Base-by-base conservation (phyloP, 2,329 filamentous ascomycete genomes). In the Coleophoma cylindrospora region DNA sequence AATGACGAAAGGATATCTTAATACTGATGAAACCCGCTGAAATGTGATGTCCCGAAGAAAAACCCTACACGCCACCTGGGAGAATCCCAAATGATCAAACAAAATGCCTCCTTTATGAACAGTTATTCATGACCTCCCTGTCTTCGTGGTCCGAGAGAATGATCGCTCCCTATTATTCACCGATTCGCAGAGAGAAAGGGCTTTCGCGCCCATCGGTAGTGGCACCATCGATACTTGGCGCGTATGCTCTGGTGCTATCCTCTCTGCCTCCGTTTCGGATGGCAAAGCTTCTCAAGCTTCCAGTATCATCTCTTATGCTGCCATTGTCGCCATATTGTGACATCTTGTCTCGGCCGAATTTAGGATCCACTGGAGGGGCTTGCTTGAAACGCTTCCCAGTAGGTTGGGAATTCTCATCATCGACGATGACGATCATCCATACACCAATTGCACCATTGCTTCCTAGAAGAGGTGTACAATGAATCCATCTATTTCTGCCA, bases 351-450 rank as follows among this genome's bases (percentile, higher is more conserved):
- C 57, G 50, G 9, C 59, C 62, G 33, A 59, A 60, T 21, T 53
- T 60, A 6, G 61, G 61, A 51, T 66, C 62, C 0, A 66, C 56
- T 2, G 63, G 58, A n/a, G 63, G 63, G 2, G 63, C 61, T 32
- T 59, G 52, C 40, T 54, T 59, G 47, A 57, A 61, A 10, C 54
- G 50, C 22, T 54, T 60, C 5, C 21, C 22, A 36, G 15, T 37
- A 3, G 56, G n/a, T 13, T 46, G 36, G 7, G 50, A 52, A 19
- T 50, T 44, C 17, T 87, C 82, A 48, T 83, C 83, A 54, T 89
- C 84, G 3, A 89, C 80, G 13, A 91, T 74, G 1, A 90, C 76
- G 6, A 90, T 74, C 83, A 91, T 87, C 87, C 87, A 91, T 0
- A 89, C 86, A 14, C 87, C 87, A 0, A 91, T 80, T 3, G 78